Percentiles rank a stretch among this genome's conserved stretches.
Conservation (phyloP, 2,329 filamentous ascomycete genomes). For the Taxawa tesnikishii region DNA sequence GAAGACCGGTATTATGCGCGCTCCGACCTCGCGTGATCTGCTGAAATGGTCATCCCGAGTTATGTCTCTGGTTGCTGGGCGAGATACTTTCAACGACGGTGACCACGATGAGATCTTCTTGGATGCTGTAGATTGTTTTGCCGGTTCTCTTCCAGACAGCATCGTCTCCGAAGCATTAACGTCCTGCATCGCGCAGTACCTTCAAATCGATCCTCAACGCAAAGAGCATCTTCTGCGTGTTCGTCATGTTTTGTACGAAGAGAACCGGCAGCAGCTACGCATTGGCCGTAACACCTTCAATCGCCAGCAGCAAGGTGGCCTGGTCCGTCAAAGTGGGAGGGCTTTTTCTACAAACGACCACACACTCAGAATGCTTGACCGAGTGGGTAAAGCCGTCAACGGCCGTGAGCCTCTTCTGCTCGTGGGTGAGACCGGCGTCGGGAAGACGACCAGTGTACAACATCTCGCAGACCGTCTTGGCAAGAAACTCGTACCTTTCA, state of each 20-base stretch:
- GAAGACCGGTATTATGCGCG: slow-evolving; percentile 45
- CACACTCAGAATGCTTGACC: slow-evolving; percentile 73
- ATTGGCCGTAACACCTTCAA: slow-evolving; percentile 19
- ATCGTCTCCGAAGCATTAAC: slow-evolving; percentile 49
- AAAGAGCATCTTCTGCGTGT: slow-evolving; percentile 64
- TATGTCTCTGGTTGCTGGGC: slow-evolving; percentile 48
- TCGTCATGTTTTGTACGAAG: slow-evolving; percentile 59
- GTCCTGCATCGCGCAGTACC: slow-evolving; percentile 65
- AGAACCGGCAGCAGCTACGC: slow-evolving; percentile 14
- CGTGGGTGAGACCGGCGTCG: slow-evolving; percentile 97
- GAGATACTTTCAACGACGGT: slow-evolving; percentile 51
- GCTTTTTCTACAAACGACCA: slow-evolving; percentile 77
- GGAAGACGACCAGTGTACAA: slow-evolving; percentile 93
- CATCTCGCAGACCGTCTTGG: slow-evolving; percentile 76
- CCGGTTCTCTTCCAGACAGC: slow-evolving; percentile 61
- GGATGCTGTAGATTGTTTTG: slow-evolving; percentile 87
- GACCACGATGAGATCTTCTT: slow-evolving; percentile 83
- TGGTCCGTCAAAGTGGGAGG: slow-evolving; percentile 6
- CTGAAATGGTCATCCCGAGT: slow-evolving; percentile 85
- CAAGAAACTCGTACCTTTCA: slow-evolving; percentile 81
- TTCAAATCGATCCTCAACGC: slow-evolving; percentile 74
- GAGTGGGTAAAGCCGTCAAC: slow-evolving; percentile 71
- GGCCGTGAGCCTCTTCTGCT: slow-evolving; percentile 81
- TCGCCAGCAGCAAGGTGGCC: slow-evolving; percentile 4
- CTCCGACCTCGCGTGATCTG: slow-evolving; percentile 62